A percentile compares a stretch with the other conserved stretches of the same genome.
These are phyloP conservation scores for Plasmodium berghei DNA, from an alignment of 169 alveolate species.

Conservation along the genomic window DNA sequence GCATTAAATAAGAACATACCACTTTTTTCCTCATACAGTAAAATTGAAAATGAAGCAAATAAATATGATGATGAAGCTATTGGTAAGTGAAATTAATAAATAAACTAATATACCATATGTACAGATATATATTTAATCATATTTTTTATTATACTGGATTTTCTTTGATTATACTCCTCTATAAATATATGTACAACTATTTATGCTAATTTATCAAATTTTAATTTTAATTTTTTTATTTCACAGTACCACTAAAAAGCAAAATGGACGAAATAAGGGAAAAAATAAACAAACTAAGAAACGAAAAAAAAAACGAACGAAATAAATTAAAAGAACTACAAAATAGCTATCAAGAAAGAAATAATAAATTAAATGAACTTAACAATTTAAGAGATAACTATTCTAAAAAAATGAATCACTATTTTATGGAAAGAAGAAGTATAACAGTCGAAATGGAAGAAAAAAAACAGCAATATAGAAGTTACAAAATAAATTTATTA, in stretches of 20 bases:
- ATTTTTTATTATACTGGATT: background rate
- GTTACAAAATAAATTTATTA: conserved; percentile 34
- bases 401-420: conserved; percentile 72
- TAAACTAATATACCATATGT: background rate
- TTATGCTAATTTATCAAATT: background rate
- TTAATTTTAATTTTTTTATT: background rate
- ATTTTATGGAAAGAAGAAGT: conserved; percentile 67
- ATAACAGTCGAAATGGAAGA: conserved; percentile 68
- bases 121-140: background rate
- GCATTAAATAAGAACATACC: conserved; percentile 82
- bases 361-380: conserved; percentile 52
- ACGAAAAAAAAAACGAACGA: conserved; percentile 53
- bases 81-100: conserved; percentile 2
- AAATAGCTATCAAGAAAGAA: conserved; percentile 71
- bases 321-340: conserved; percentile 66
- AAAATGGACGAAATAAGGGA: conserved; percentile 63
- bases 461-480: conserved; percentile 63
- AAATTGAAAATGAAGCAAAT: conserved; percentile 79
- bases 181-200: background rate
- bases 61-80: conserved; percentile 75
- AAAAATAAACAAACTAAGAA: conserved; percentile 47
- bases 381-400: conserved; percentile 56
- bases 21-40: conserved; percentile 77
- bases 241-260: conserved; percentile 35
- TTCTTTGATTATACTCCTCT: background rate